Evolutionary conservation across 129 eudicot genomes (phyloP).

Genomic region (Centella asiatica): DNA sequence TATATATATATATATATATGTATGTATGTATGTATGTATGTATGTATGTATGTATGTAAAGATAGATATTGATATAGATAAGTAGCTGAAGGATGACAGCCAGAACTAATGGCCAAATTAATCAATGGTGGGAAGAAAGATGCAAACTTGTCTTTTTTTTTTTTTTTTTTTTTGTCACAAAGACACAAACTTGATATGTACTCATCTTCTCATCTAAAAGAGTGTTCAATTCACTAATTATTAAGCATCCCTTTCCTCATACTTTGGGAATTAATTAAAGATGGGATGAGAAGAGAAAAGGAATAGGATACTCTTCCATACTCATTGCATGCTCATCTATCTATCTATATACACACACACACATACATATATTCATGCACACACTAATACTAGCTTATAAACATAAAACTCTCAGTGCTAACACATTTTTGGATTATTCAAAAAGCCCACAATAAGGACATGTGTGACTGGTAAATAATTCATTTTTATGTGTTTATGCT

Average conservation of each 20-base stretch:
- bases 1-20: no score
- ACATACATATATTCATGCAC: neutral
- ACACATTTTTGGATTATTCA: conserved; percentile 2
- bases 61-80: no score
- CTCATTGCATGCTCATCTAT: neutral
- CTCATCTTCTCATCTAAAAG: no score
- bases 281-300: neutral
- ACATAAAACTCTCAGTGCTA: conserved; percentile 6
- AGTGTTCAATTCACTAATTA: no score
- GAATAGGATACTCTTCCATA: conserved; percentile 11
- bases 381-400: neutral
- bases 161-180: no score
- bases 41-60: no score
- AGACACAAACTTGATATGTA: neutral
- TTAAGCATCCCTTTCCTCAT: neutral
- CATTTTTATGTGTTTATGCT: neutral
- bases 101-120: no score
- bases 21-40: no score
- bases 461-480: conserved; percentile 6
- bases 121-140: no score
- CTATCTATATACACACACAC: neutral
- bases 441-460: conserved; percentile 6
- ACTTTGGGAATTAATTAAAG: conserved; percentile 5
- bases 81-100: no score
- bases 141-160: no score